Percentiles rank a stretch among this genome's conserved stretches.
Conservation (phyloP, 2,329 filamentous ascomycete genomes). For the Colletotrichum sp. region DNA sequence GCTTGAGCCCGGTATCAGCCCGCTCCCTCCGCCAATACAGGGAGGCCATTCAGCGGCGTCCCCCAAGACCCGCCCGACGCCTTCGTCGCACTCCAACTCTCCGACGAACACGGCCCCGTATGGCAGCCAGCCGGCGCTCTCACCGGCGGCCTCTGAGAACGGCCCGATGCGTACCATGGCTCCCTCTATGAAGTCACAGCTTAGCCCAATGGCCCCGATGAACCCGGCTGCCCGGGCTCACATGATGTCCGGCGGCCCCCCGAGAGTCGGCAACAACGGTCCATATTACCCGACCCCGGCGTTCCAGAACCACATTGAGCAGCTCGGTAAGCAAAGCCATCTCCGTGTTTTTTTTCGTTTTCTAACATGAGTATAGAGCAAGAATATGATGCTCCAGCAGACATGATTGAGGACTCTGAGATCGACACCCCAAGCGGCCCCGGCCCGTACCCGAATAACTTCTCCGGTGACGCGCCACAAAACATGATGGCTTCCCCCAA, state of each 20-base stretch:
- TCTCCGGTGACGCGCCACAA: constrained; percentile 52
- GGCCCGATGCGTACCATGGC: constrained; percentile 47
- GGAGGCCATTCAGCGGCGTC: constrained; percentile 60
- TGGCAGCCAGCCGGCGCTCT: constrained; percentile 40
- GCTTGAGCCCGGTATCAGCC: constrained; percentile 58
- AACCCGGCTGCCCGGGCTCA: constrained; percentile 34
- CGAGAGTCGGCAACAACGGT: constrained; percentile 44
- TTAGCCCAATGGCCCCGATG: constrained; percentile 35
- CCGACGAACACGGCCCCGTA: constrained; percentile 56
- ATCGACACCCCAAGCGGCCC: constrained; percentile 70
- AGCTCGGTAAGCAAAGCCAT: constrained; percentile 85
- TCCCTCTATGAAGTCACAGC: constrained; percentile 44
- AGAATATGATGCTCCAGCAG: constrained; percentile 91
- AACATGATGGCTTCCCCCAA: constrained; percentile 44
- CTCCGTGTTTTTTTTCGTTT: constrained; percentile 73
- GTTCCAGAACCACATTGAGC: constrained; percentile 93
- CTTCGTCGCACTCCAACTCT: constrained; percentile 74
- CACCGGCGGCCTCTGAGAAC: constrained; percentile 53
- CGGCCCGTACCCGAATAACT: constrained; percentile 66
- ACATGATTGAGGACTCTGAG: constrained; percentile 85
- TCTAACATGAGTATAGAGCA: constrained; percentile 76
- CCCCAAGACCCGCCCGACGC: constrained; percentile 80
- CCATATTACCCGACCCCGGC: constrained; percentile 79
- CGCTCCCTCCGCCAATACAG: constrained; percentile 50
- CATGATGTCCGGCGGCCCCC: constrained; percentile 34